phyloP scores from a whole-genome alignment of 805 yeast genomes.

The Myxozyma neglecta region DNA sequence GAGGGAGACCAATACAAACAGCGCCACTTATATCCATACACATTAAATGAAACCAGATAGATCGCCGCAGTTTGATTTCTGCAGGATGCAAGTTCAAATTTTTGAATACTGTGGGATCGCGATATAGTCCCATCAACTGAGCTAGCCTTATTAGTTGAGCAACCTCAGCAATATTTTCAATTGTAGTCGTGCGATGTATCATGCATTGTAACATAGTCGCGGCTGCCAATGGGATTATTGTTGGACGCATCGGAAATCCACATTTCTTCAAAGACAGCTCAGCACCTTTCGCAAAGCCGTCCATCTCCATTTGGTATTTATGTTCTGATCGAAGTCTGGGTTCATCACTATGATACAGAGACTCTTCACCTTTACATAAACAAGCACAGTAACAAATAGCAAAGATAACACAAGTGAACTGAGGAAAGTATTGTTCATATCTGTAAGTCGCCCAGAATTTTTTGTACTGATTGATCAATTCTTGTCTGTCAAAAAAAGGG shows the following conservation, averaged over 20 bases:
- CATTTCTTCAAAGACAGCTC: conserved; percentile 10
- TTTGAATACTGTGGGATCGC: conserved; percentile 23
- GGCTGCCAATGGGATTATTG: conserved; percentile 10
- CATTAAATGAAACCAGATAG: conserved; percentile 21
- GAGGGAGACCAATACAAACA: conserved; percentile 20
- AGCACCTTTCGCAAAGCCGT: conserved; percentile 5
- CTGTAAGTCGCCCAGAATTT: conserved; percentile 13
- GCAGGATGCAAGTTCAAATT: neutral
- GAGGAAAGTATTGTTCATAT: conserved; percentile 3
- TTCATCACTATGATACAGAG: conserved; percentile 7
- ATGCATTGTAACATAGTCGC: conserved; percentile 14
- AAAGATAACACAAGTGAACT: conserved; percentile 11
- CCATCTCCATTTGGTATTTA: conserved; percentile 6
- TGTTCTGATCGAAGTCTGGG: neutral
- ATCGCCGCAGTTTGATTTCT: conserved; percentile 10
- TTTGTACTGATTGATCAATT: conserved; percentile 5
- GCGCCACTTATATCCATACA: conserved; percentile 23
- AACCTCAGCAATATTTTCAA: conserved; percentile 15
- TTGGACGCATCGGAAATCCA: conserved; percentile 23
- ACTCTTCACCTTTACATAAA: conserved; percentile 13
- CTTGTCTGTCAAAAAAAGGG: conserved; percentile 18
- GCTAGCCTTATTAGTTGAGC: conserved; percentile 19
- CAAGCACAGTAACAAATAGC: conserved; percentile 14
- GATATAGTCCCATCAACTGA: conserved; percentile 28
- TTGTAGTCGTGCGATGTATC: conserved; percentile 7